Evolutionary conservation across 768 basidiomycete genomes (phyloP).

Genomic region (Hericium coralloides): DNA sequence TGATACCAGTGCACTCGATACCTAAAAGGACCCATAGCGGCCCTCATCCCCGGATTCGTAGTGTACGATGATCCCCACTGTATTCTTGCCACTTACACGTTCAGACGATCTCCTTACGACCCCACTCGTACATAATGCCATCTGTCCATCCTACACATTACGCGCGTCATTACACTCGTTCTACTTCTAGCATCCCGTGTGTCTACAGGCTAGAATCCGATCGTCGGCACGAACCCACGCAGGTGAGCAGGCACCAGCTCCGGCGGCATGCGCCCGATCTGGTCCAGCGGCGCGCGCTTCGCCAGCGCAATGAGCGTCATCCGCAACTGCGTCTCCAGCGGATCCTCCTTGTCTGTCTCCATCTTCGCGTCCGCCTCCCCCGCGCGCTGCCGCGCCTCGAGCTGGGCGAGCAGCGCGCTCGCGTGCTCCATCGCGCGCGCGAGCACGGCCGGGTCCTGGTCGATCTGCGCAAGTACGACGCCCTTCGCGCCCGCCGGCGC

Average conservation of each 20-base stretch:
- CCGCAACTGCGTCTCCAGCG: conserved; percentile 46
- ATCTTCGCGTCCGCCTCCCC: conserved; percentile 6
- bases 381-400: conserved; percentile 24
- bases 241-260: conserved; percentile 14
- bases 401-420: conserved; percentile 39
- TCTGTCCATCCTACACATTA: not conserved
- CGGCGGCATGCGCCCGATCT: conserved; percentile 11
- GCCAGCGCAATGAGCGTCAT: conserved; percentile 71
- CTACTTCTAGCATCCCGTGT: not conserved
- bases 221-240: conserved; percentile 11
- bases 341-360: conserved; percentile 32
- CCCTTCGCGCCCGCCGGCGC: conserved; percentile 16
- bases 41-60: not conserved
- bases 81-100: not conserved
- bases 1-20: not conserved
- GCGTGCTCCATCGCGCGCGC: conserved; percentile 51
- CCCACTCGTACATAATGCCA: not conserved
- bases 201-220: conserved; percentile 3
- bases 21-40: not conserved
- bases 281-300: conserved; percentile 66
- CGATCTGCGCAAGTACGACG: not conserved
- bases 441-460: conserved; percentile 37
- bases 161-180: not conserved
- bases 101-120: not conserved
- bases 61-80: not conserved